phyloP scores from a whole-genome alignment of 2,329 filamentous ascomycete species.

The Nothopassalora personata region DNA sequence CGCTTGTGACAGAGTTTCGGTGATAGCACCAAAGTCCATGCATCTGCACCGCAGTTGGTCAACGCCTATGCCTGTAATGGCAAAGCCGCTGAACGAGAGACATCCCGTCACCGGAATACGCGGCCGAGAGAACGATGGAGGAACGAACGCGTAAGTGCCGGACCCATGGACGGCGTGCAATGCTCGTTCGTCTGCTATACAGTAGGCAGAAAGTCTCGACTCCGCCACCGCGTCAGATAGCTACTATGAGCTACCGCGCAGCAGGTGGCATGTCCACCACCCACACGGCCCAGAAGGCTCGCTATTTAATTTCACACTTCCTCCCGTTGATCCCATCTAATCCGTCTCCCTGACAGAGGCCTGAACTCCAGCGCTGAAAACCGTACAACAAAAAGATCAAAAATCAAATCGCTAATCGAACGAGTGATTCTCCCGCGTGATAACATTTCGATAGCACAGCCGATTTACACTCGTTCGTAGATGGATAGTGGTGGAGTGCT shows the following conservation, averaged over 20 bases:
- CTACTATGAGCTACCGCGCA: not conserved
- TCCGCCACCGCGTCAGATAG: not conserved
- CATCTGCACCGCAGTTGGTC: not conserved
- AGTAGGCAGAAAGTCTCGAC: not conserved
- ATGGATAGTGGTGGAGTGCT: slow-evolving; percentile 55
- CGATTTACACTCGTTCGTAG: slow-evolving; percentile 10
- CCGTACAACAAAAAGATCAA: slow-evolving; percentile 1
- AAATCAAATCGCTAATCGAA: not conserved
- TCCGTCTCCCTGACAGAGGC: not conserved
- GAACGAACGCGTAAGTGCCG: not conserved
- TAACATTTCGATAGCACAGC: not conserved
- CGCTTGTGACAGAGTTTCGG: not conserved
- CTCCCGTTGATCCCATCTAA: not conserved
- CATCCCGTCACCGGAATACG: too few relatives aligned
- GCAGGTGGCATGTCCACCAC: not conserved
- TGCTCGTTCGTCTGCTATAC: not conserved
- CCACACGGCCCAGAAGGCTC: not conserved
- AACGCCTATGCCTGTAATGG: not conserved
- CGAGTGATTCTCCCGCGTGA: not conserved
- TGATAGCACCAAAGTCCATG: not conserved
- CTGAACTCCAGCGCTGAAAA: slow-evolving; percentile 7
- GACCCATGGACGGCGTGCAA: not conserved
- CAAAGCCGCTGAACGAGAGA: not conserved
- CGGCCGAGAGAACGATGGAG: not conserved
- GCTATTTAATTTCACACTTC: not conserved